phyloP scores from a whole-genome alignment of 23 red algal species.

The Chondrus crispus region DNA sequence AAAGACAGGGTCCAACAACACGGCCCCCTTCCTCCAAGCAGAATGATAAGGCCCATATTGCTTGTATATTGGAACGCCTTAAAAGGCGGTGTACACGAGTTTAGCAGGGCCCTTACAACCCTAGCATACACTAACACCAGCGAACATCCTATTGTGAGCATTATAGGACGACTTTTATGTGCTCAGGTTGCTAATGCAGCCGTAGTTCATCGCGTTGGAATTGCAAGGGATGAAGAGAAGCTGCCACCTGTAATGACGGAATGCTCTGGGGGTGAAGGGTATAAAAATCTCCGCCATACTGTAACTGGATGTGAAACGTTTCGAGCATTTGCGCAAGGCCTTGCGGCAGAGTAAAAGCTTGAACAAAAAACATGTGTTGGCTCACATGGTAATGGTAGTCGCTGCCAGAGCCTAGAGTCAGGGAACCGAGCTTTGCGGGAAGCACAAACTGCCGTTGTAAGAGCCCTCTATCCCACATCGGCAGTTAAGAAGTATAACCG shows the following conservation, averaged over 20 bases:
- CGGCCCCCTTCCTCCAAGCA: background rate
- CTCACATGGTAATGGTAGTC: no score
- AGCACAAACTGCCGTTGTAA: no score
- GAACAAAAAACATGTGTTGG: no score
- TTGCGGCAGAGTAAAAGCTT: background rate
- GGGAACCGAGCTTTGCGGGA: no score
- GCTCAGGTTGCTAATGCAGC: background rate
- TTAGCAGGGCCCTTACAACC: background rate
- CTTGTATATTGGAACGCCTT: slow-evolving; percentile 1
- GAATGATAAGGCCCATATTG: background rate
- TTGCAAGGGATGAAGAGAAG: background rate
- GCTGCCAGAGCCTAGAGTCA: no score
- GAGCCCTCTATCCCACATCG: no score
- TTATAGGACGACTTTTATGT: background rate
- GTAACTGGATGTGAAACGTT: background rate
- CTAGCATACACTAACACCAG: background rate
- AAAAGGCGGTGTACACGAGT: background rate
- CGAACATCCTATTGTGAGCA: slow-evolving; percentile 16
- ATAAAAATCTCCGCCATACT: background rate
- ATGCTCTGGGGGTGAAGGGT: background rate
- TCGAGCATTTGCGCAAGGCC: background rate
- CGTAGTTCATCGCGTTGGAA: background rate
- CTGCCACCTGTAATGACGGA: background rate
- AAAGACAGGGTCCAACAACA: background rate
- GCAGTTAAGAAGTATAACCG: slow-evolving; percentile 25